Base-by-base conservation (phyloP, 2,329 filamentous ascomycete genomes). In the Scedosporium dehoogii region DNA sequence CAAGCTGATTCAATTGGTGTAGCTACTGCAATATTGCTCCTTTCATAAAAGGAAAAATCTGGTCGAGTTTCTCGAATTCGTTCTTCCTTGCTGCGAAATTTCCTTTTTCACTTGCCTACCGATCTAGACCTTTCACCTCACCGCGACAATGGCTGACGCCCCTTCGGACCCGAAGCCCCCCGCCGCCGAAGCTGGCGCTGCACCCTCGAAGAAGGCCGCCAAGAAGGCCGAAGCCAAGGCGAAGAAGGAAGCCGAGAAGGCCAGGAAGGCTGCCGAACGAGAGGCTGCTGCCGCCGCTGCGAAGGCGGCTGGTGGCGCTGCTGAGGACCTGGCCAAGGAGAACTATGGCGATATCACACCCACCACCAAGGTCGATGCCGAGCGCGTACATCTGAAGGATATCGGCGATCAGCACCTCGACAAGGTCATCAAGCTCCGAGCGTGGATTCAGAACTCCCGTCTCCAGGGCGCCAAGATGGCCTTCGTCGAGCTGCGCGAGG, bases 401-500 rank as follows among this genome's bases (percentile, higher is more conserved):
- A 76, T 96, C n/a, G 75, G 79, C 61, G 85, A 91, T 58, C 77
- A 82, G 61, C 78, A 88, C 73, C 75, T 87, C 55, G 88, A 85
- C 69, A 86, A 90, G 77, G 84, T 85, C 33, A 82, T 97, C 68
- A 86, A 85, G 55, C 81, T 97, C 69, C 84, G 91, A 44, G 91
- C 85, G 33, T 91, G 90, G 79, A 83, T 97, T 46, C 90, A 96
- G 74, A 97, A 96, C 78, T 85, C 89, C 38, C 85, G 93, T 67
- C 87, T 89, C 69, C 93, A 97, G 78, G 88, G 89, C 64, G 91
- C 92, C 67, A 97, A 96, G 80, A 88, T 97, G 79, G 89, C 86
- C 51, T 97, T 97, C 77, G 77, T 97, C 69, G 91, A 94, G 78
- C 81, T 97, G 68, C 84, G 91, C 66, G 83, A 91, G 74, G 86